Base-by-base conservation (phyloP, 306 rosid species). In the Inga laurina region DNA sequence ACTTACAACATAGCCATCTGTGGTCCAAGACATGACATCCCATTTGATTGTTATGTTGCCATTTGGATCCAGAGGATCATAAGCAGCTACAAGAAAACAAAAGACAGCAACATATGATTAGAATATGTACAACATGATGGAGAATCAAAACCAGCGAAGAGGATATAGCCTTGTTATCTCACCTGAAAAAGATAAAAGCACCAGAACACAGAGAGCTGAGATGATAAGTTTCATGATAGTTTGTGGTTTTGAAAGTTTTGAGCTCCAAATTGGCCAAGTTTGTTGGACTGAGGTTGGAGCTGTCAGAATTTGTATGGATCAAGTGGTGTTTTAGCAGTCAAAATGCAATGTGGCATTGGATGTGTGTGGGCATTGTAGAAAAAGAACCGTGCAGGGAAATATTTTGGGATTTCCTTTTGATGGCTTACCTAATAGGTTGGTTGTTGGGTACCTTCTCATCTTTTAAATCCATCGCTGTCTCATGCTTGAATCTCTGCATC, bases 11-110 rank as follows among this genome's bases (percentile, higher is more conserved):
- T 96, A 93, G 79, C 97, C 99, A 83, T 96, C 99, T 64, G 97
- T 44, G 32, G 98, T 96, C 98, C 99, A 96, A 46, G 99, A 93
- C 94, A 95, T 80, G 32, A 96, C 37, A 77, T 96, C 99, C 98
- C 98, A 95, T 86, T 92, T 92, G 88, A 93, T 81, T 5, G 97
- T 95, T 76, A 95, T 57, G 86, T 93, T 95, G 69, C 98, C 99
- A 72, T 81, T 95, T 51, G 99, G 99, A 91, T 96, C 99, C 91
- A 96, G 78, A 7, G 99, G 97, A 87, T 96, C 99, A 87, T 88
- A 96, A 39, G 97, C 94, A 83, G 44, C 98, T 96, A 64, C 74
- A 81, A 64, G 7, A 30, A 70, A 78, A 13, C 10, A 0, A 83
- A 84, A 74, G 54, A 84, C 52, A 89, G 21, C 21, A 27, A 39